Evolutionary conservation across 106 monocot genomes (phyloP).

Genomic region (Chionographis japonica): DNA sequence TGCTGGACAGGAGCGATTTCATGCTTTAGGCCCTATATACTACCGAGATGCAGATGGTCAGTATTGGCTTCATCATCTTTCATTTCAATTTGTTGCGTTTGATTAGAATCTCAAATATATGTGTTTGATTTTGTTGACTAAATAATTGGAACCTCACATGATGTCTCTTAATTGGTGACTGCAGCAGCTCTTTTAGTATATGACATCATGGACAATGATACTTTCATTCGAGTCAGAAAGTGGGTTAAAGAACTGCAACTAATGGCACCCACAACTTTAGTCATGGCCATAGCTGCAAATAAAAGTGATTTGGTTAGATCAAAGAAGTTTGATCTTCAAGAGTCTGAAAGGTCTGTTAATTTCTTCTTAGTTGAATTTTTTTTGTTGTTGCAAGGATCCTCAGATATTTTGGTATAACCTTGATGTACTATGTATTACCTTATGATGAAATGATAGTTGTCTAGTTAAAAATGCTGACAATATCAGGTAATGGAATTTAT

Average conservation of each 20-base stretch:
- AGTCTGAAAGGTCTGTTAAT: constrained; percentile 35
- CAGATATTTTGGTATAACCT: too few relatives aligned
- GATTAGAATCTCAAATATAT: not conserved
- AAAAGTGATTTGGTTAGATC: constrained; percentile 52
- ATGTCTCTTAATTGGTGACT: constrained; percentile 8
- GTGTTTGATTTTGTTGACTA: not conserved
- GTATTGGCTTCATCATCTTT: constrained; percentile 1
- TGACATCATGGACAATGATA: constrained; percentile 43
- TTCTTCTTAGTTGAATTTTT: not conserved
- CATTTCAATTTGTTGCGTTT: constrained; percentile 6
- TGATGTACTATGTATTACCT: too few relatives aligned
- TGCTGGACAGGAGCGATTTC: constrained; percentile 56
- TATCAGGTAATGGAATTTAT: too few relatives aligned
- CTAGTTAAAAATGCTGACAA: too few relatives aligned
- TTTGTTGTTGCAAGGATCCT: too few relatives aligned
- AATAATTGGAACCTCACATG: not conserved
- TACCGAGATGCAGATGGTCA: constrained; percentile 61
- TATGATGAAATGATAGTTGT: too few relatives aligned
- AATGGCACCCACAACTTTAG: constrained; percentile 41
- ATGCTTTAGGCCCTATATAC: constrained; percentile 61
- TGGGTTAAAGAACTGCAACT: constrained; percentile 62
- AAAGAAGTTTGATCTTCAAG: constrained; percentile 49
- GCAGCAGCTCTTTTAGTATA: constrained; percentile 61
- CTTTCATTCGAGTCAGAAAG: constrained; percentile 50
- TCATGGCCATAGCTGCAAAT: constrained; percentile 52